Percentiles rank a stretch among this genome's conserved stretches.
Conservation (phyloP, 768 basidiomycete genomes). For the Kockovaella imperatae region DNA sequence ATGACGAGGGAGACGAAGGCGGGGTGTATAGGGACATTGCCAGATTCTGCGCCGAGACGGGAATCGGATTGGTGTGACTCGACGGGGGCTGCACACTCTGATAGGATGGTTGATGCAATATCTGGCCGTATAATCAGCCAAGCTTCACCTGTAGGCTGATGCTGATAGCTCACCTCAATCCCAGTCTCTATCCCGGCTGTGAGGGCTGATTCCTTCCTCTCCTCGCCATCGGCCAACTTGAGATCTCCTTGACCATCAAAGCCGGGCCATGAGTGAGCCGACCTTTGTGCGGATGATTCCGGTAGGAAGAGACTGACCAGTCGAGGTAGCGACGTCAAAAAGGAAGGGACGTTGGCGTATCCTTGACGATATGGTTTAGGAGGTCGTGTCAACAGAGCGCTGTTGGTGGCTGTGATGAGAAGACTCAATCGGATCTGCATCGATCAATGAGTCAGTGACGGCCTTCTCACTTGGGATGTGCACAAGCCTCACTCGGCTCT, state of each 20-base stretch:
- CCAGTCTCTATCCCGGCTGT: too few relatives aligned
- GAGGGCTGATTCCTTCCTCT: slow-evolving; percentile 2
- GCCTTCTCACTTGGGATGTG: neutral
- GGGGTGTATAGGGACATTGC: neutral
- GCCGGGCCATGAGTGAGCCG: neutral
- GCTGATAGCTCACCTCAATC: too few relatives aligned
- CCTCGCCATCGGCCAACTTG: slow-evolving; percentile 1
- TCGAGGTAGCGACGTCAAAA: slow-evolving; percentile 22
- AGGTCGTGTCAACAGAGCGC: neutral
- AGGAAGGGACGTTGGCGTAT: slow-evolving; percentile 10
- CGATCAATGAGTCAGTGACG: neutral
- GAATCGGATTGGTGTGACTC: too few relatives aligned
- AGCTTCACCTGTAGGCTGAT: neutral
- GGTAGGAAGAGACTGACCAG: slow-evolving; percentile 7
- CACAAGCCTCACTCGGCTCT: slow-evolving; percentile 15
- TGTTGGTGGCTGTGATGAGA: slow-evolving; percentile 8
- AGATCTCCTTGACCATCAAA: neutral
- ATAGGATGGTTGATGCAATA: too few relatives aligned
- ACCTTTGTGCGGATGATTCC: neutral
- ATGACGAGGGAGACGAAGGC: too few relatives aligned
- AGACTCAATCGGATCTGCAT: slow-evolving; percentile 18
- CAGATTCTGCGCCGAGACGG: too few relatives aligned
- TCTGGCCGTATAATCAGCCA: too few relatives aligned
- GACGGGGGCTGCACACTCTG: too few relatives aligned
- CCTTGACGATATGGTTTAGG: slow-evolving; percentile 9